Conservation (phyloP, 2,329 filamentous ascomycete genomes). For the Fusarium setosum region DNA sequence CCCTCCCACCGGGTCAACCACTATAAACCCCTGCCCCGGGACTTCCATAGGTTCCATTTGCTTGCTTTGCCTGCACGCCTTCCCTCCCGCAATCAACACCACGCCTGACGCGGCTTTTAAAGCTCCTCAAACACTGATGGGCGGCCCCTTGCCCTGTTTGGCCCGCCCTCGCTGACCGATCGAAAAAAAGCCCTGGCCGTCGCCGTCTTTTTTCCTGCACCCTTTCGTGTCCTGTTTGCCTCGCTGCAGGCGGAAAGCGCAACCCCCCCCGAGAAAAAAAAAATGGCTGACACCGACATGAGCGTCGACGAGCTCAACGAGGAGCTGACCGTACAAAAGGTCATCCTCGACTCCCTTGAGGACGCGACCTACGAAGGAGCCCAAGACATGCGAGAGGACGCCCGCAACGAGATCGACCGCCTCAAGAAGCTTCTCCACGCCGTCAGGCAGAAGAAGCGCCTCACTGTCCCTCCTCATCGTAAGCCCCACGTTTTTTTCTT, state of each 20-base stretch:
- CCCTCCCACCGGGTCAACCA: background rate
- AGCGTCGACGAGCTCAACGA: slow-evolving; percentile 48
- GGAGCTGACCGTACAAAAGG: slow-evolving; percentile 56
- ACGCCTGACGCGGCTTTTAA: slow-evolving; percentile 36
- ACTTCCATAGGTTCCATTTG: too few species aligned
- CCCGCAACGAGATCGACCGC: slow-evolving; percentile 41
- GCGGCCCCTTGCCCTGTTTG: slow-evolving; percentile 21
- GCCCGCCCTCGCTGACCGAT: slow-evolving; percentile 23
- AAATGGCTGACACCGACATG: slow-evolving; percentile 29
- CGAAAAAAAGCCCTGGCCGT: too few species aligned
- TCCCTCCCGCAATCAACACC: background rate
- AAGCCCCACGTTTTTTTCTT: background rate
- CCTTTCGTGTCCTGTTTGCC: slow-evolving; percentile 14
- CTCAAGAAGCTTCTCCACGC: slow-evolving; percentile 47
- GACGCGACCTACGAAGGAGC: slow-evolving; percentile 41
- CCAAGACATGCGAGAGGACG: slow-evolving; percentile 45
- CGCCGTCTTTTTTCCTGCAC: slow-evolving; percentile 19
- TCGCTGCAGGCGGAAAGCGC: slow-evolving; percentile 8
- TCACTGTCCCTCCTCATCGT: slow-evolving; percentile 11
- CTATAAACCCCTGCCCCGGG: slow-evolving; percentile 9
- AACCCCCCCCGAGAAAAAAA: too few species aligned
- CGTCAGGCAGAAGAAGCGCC: slow-evolving; percentile 15
- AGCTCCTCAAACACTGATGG: slow-evolving; percentile 27
- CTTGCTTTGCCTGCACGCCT: background rate
- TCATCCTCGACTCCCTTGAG: slow-evolving; percentile 56